Percentiles rank a stretch among this genome's conserved stretches.
Evolutionary conservation across 2,329 filamentous ascomycete genomes (phyloP).

Genomic region (Coniochaeta sp.): DNA sequence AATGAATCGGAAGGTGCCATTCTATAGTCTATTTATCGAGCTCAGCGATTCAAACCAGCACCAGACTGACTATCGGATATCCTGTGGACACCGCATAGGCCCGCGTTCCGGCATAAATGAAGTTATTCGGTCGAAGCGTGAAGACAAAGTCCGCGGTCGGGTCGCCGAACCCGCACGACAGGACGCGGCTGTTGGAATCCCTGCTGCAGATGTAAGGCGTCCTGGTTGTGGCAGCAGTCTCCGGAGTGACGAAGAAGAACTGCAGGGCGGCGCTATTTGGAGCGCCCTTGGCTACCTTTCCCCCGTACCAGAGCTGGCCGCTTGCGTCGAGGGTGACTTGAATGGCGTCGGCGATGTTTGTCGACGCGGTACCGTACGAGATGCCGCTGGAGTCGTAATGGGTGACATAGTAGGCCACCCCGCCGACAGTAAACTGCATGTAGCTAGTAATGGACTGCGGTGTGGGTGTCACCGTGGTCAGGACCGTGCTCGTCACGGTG

Average conservation of each 20-base stretch:
- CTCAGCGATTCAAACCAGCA: neutral
- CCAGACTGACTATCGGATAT: neutral
- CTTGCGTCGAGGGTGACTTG: neutral
- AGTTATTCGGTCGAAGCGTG: neutral
- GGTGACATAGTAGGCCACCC: neutral
- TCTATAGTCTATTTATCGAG: too few relatives aligned
- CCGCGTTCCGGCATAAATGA: neutral
- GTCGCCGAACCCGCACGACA: neutral
- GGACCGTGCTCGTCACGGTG: neutral
- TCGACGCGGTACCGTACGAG: neutral
- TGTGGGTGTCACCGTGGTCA: neutral
- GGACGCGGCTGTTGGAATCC: neutral
- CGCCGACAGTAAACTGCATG: neutral
- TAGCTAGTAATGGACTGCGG: neutral
- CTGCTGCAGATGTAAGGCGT: neutral
- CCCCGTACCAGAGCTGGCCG: neutral
- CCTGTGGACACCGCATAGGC: neutral
- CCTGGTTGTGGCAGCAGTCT: neutral
- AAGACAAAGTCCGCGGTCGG: neutral
- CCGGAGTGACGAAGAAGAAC: neutral
- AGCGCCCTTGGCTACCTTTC: neutral
- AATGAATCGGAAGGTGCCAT: too few relatives aligned
- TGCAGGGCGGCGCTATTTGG: neutral
- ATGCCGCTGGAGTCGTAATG: neutral
- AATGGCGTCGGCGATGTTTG: neutral